These are phyloP conservation scores for Akebia trifoliata DNA, from an alignment of 164 flowering plant species.

Conservation along the genomic window DNA sequence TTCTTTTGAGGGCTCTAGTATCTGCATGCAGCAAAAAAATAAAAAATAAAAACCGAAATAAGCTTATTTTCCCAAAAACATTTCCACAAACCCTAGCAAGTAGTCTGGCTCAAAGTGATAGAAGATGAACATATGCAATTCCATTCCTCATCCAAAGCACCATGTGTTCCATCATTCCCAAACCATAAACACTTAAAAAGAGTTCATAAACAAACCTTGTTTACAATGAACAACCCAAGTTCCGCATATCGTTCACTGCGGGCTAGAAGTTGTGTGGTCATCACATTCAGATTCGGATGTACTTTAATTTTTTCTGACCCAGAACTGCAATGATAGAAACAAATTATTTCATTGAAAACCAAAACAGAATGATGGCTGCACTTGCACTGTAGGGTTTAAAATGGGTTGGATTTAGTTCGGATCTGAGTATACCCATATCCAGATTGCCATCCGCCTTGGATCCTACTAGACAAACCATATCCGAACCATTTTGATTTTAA, in stretches of 20 bases:
- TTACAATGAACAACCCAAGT: conserved; percentile 60
- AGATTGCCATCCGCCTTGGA: too few relatives aligned
- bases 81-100: neutral
- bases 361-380: too few relatives aligned
- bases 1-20: conserved; percentile 92
- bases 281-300: conserved; percentile 60
- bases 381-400: too few relatives aligned
- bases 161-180: neutral
- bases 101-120: neutral
- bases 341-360: neutral
- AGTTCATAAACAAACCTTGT: conserved; percentile 52
- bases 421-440: too few relatives aligned
- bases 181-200: neutral
- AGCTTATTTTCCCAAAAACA: too few relatives aligned
- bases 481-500: too few relatives aligned
- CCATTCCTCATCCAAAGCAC: neutral
- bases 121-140: neutral
- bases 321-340: conserved; percentile 43
- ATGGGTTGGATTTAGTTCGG: too few relatives aligned
- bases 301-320: conserved; percentile 67
- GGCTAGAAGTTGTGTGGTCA: conserved; percentile 68
- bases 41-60: neutral
- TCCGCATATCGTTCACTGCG: conserved; percentile 72
- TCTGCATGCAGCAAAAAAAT: conserved; percentile 35
- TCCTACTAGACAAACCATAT: too few relatives aligned